Conservation (phyloP, 1,284 basidiomycete species). For the Fomitopsis betulina region DNA sequence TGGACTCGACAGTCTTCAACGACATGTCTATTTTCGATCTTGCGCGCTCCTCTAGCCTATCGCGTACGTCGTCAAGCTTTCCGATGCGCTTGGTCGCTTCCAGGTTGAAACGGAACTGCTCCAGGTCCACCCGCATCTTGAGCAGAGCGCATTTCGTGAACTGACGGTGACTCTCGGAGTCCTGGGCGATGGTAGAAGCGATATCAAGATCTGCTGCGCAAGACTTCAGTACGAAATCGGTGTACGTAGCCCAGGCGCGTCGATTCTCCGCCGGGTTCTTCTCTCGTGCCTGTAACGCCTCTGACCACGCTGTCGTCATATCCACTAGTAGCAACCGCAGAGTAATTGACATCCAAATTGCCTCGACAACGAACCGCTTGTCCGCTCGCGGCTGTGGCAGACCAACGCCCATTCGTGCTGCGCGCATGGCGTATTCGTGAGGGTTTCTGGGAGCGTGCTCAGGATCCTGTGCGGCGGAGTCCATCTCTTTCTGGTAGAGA, state of each 20-base stretch:
- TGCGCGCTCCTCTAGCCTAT: slow-evolving; percentile 16
- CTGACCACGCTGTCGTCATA: slow-evolving; percentile 25
- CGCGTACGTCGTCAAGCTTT: slow-evolving; percentile 10
- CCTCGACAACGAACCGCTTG: slow-evolving; percentile 50
- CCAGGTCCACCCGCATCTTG: slow-evolving; percentile 31
- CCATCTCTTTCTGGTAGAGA: slow-evolving; percentile 45
- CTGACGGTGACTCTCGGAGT: slow-evolving; percentile 33
- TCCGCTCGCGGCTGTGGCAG: slow-evolving; percentile 50
- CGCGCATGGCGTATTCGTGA: slow-evolving; percentile 40
- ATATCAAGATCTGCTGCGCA: slow-evolving; percentile 37
- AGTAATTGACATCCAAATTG: slow-evolving; percentile 42
- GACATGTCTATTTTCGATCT: slow-evolving; percentile 3
- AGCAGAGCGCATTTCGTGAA: slow-evolving; percentile 32
- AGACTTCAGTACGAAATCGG: slow-evolving; percentile 36
- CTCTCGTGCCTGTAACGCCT: slow-evolving; percentile 13
- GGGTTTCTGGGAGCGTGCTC: slow-evolving; percentile 33
- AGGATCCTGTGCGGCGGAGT: slow-evolving; percentile 29
- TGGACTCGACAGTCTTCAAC: background rate
- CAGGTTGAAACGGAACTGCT: slow-evolving; percentile 35
- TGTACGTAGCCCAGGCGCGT: slow-evolving; percentile 33
- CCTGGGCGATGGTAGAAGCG: slow-evolving; percentile 35
- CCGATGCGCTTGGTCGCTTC: slow-evolving; percentile 35
- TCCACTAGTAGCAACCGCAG: slow-evolving; percentile 39
- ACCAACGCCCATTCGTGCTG: slow-evolving; percentile 45
- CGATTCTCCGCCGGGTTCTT: slow-evolving; percentile 17